Percentiles rank a stretch among this genome's conserved stretches.
phyloP scores from a whole-genome alignment of 148 eudicot genomes.

The Camellia lanceoleosa region DNA sequence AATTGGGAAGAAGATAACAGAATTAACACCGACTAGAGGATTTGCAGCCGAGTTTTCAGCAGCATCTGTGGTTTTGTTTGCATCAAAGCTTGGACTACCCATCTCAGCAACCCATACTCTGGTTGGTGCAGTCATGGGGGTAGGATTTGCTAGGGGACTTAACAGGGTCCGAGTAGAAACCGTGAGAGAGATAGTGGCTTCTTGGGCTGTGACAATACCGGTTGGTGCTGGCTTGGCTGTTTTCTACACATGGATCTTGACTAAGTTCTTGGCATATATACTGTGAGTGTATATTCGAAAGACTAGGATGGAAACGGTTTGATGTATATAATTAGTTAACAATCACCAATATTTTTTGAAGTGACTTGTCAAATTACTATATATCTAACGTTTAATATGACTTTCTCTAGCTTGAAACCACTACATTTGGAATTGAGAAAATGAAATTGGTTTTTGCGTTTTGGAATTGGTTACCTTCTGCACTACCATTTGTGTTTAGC shows the following conservation, averaged over 20 bases:
- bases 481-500: too few species aligned
- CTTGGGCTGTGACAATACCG: slow-evolving; percentile 56
- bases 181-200: slow-evolving; percentile 27
- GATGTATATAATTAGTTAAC: background rate
- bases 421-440: slow-evolving; percentile 2
- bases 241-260: slow-evolving; percentile 70
- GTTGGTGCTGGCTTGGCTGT: slow-evolving; percentile 64
- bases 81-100: slow-evolving; percentile 87
- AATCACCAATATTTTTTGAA: background rate
- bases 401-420: slow-evolving; percentile 12
- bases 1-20: slow-evolving; percentile 92
- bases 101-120: slow-evolving; percentile 94
- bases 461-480: too few species aligned
- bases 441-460: background rate
- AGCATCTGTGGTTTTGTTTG: slow-evolving; percentile 83
- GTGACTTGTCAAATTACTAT: too few species aligned
- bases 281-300: slow-evolving; percentile 31
- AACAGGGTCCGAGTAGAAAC: slow-evolving; percentile 55
- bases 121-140: slow-evolving; percentile 98
- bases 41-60: slow-evolving; percentile 99
- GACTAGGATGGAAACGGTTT: background rate
- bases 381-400: background rate
- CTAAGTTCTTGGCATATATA: slow-evolving; percentile 53
- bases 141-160: slow-evolving; percentile 90
- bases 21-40: slow-evolving; percentile 85